Conservation (phyloP, 2,329 filamentous ascomycete genomes). For the Ramichloridium luteum region DNA sequence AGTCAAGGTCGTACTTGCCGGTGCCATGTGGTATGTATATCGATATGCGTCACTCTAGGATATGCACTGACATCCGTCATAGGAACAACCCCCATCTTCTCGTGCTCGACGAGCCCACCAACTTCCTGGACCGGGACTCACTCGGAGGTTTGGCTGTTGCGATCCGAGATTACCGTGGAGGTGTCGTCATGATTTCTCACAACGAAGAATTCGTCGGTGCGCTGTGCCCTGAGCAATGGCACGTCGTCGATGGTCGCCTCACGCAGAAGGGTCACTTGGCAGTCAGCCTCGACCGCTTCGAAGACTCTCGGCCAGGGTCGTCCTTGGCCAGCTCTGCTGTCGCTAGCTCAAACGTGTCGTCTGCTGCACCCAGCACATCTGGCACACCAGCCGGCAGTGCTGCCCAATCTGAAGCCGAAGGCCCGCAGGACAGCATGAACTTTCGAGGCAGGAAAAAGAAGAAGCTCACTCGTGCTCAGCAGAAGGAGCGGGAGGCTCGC, state of each 20-base stretch:
- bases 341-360: constrained; percentile 38
- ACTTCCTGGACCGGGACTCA: constrained; percentile 97
- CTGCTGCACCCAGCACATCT: constrained; percentile 20
- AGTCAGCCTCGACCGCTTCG: constrained; percentile 69
- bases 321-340: constrained; percentile 56
- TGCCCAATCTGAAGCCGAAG: constrained; percentile 54
- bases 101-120: constrained; percentile 95
- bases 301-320: constrained; percentile 59
- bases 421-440: constrained; percentile 58
- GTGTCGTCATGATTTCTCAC: constrained; percentile 98
- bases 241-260: constrained; percentile 77
- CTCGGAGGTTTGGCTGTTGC: constrained; percentile 93
- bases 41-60: too few species aligned
- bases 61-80: constrained; percentile 4
- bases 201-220: constrained; percentile 98
- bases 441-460: constrained; percentile 93
- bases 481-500: constrained; percentile 85
- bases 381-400: constrained; percentile 23
- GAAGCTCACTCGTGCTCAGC: constrained; percentile 94
- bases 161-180: constrained; percentile 95
- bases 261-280: constrained; percentile 69
- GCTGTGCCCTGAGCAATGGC: constrained; percentile 91
- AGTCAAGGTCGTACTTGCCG: constrained; percentile 95
- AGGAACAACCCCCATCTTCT: constrained; percentile 89
- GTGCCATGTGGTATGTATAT: constrained; percentile 36